phyloP scores from a whole-genome alignment of 768 basidiomycete genomes.

The Suillus cothurnatus region DNA sequence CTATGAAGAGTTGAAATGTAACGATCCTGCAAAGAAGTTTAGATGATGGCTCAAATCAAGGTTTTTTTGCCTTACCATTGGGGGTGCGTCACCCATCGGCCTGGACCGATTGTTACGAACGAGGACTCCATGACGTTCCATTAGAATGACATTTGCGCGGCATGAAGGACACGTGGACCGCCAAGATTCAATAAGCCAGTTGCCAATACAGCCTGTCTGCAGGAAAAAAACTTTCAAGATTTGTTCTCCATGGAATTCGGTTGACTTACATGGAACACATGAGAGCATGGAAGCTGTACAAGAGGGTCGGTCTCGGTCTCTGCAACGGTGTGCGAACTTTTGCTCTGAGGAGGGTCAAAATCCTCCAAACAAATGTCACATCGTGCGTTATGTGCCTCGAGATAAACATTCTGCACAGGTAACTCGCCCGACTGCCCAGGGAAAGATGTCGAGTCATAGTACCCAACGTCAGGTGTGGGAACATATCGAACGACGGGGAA shows the following conservation, averaged over 20 bases:
- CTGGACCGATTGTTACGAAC: too few species aligned
- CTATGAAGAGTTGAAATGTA: not conserved
- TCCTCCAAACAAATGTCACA: conserved; percentile 7
- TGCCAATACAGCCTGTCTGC: conserved; percentile 6
- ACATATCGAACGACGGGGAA: conserved; percentile 11
- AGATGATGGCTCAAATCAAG: not conserved
- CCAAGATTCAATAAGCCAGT: not conserved
- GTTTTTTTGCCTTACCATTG: not conserved
- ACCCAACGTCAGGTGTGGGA: conserved; percentile 2
- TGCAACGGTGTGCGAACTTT: not conserved
- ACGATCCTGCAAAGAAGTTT: not conserved
- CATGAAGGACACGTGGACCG: not conserved
- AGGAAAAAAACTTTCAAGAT: not conserved
- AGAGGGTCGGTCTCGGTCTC: conserved; percentile 1
- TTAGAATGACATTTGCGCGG: not conserved
- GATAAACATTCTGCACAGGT: conserved; percentile 8
- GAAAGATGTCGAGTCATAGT: not conserved
- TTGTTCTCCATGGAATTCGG: not conserved
- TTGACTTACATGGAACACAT: conserved; percentile 11
- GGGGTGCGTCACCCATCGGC: too few species aligned
- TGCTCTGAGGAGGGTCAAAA: conserved; percentile 7
- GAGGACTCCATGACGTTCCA: too few species aligned
- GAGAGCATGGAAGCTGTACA: conserved; percentile 10
- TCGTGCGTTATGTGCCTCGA: conserved; percentile 8
- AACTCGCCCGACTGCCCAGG: not conserved